Evolutionary conservation across 306 rosid species (phyloP).

Genomic region (Macrotyloma uniflorum): DNA sequence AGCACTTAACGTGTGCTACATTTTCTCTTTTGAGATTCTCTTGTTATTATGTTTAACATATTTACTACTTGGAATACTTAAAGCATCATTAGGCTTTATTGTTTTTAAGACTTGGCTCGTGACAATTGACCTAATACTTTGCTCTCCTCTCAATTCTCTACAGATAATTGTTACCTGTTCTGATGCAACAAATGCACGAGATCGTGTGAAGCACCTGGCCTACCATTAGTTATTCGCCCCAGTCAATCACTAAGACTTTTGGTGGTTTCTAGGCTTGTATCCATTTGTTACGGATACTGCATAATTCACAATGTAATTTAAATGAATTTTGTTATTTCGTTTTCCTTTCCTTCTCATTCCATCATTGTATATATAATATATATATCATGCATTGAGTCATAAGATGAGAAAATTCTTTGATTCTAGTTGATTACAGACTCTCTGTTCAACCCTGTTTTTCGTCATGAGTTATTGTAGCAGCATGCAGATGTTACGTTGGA

Average conservation of each 20-base stretch:
- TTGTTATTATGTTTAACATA: background rate
- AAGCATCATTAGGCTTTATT: background rate
- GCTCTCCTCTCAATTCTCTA: background rate
- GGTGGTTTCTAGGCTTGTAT: background rate
- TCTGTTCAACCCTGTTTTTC: too few species aligned
- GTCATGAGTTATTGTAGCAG: too few species aligned
- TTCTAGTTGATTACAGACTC: too few species aligned
- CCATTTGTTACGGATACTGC: too few species aligned
- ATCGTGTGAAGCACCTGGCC: too few species aligned
- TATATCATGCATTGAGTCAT: too few species aligned
- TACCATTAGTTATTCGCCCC: background rate
- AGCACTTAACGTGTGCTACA: background rate
- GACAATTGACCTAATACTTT: background rate
- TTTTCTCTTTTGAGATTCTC: background rate
- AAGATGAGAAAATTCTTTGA: too few species aligned
- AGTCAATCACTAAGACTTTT: background rate
- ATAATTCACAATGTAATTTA: too few species aligned
- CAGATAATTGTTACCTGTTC: background rate
- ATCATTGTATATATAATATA: too few species aligned
- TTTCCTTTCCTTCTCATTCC: too few species aligned
- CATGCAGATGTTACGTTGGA: too few species aligned
- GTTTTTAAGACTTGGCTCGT: background rate
- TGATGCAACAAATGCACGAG: background rate
- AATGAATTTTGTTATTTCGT: too few species aligned
- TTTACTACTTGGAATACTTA: slow-evolving; percentile 1